These are phyloP conservation scores for Globisporangium heterothallicum DNA, from an alignment of 352 stramenopile species.

Conservation along the genomic window DNA sequence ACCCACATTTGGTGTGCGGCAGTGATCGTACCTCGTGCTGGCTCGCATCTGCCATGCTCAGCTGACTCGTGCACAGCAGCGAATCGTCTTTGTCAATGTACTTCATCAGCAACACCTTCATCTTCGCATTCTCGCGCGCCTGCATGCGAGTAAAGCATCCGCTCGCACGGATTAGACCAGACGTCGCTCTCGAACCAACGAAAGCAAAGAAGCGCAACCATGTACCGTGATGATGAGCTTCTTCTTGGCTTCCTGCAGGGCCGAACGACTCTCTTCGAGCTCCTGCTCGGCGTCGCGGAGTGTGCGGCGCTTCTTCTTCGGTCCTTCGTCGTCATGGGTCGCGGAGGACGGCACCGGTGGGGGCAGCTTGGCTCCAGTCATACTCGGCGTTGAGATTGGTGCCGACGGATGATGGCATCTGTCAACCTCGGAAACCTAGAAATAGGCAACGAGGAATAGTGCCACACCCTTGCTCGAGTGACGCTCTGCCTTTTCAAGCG, in stretches of 20 bases:
- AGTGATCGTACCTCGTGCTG: slow-evolving; percentile 17
- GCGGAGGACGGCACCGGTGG: neutral
- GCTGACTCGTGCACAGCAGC: slow-evolving; percentile 66
- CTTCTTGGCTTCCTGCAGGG: slow-evolving; percentile 50
- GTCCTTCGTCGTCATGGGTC: slow-evolving; percentile 17
- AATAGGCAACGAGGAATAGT: too few species aligned
- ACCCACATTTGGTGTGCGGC: neutral
- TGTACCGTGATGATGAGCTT: slow-evolving; percentile 63
- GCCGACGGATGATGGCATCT: too few species aligned
- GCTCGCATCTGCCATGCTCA: slow-evolving; percentile 34
- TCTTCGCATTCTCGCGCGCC: slow-evolving; percentile 81
- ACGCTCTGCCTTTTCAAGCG: too few species aligned
- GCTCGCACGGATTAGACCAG: neutral
- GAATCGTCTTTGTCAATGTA: slow-evolving; percentile 86
- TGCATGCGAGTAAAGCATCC: too few species aligned
- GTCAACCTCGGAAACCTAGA: too few species aligned
- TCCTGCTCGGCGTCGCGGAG: slow-evolving; percentile 65
- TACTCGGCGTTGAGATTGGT: too few species aligned
- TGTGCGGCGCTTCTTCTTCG: slow-evolving; percentile 64
- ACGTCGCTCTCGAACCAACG: neutral
- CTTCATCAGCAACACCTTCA: slow-evolving; percentile 82
- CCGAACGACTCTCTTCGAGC: slow-evolving; percentile 34
- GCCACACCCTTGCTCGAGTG: too few species aligned
- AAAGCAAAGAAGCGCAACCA: neutral
- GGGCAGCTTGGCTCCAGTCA: neutral